phyloP scores from a whole-genome alignment of 2,329 filamentous ascomycete genomes.

The Sclerotinia minor region DNA sequence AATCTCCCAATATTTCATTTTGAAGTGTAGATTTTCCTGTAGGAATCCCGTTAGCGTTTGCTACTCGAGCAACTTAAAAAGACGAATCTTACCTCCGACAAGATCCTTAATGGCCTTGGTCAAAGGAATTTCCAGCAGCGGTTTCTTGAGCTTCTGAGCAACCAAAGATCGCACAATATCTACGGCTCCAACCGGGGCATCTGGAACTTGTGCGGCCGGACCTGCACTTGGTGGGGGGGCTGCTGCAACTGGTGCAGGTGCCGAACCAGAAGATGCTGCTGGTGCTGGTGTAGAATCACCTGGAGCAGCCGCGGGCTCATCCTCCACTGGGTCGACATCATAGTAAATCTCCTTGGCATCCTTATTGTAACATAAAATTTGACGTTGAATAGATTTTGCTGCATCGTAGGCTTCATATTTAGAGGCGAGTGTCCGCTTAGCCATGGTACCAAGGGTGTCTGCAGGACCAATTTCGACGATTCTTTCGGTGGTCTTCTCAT shows the following conservation, averaged over 20 bases:
- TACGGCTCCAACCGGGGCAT: slow-evolving; percentile 82
- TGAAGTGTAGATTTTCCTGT: slow-evolving; percentile 96
- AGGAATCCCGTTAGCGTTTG: slow-evolving; percentile 31
- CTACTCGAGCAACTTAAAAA: not conserved
- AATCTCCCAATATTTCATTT: slow-evolving; percentile 96
- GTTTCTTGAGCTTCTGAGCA: slow-evolving; percentile 97
- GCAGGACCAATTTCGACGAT: slow-evolving; percentile 97
- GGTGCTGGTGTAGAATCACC: slow-evolving; percentile 45
- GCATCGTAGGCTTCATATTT: slow-evolving; percentile 99
- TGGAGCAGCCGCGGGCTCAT: slow-evolving; percentile 68
- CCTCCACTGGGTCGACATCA: slow-evolving; percentile 91
- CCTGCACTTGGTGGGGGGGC: slow-evolving; percentile 70
- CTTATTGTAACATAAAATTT: slow-evolving; percentile 99
- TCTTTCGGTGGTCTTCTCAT: slow-evolving; percentile 91
- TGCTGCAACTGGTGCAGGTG: slow-evolving; percentile 55
- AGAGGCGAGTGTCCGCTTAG: slow-evolving; percentile 88
- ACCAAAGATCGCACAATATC: slow-evolving; percentile 88
- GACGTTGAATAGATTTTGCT: slow-evolving; percentile 90
- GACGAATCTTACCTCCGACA: slow-evolving; percentile 75
- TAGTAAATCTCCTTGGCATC: slow-evolving; percentile 99
- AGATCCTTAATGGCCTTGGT: slow-evolving; percentile 98
- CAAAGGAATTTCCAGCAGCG: slow-evolving; percentile 80
- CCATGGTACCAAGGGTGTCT: slow-evolving; percentile 96
- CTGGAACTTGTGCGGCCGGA: slow-evolving; percentile 81
- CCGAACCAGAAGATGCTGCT: slow-evolving; percentile 47